phyloP scores from a whole-genome alignment of 108 stramenopile genomes.

The Skeletonema costatum region DNA sequence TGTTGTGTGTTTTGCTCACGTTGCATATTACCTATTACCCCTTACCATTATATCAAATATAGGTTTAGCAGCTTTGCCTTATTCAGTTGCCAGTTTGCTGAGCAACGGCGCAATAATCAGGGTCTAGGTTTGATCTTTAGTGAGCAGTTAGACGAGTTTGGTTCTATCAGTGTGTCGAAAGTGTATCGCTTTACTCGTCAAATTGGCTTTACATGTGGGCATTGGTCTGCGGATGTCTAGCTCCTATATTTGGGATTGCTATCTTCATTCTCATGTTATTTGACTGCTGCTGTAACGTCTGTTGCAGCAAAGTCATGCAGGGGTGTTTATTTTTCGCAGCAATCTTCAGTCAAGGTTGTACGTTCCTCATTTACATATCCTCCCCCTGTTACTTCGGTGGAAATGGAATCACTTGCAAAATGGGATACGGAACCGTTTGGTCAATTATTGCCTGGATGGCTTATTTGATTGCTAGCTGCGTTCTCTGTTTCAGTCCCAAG shows the following conservation, averaged over 20 bases:
- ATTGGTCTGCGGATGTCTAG: not conserved
- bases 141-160: not conserved
- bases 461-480: not conserved
- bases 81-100: not conserved
- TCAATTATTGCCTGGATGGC: not conserved
- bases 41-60: not conserved
- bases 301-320: conserved; percentile 8
- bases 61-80: not conserved
- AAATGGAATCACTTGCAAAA: not conserved
- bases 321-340: not conserved
- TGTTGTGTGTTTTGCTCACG: not conserved
- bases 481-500: conserved; percentile 5
- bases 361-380: not conserved
- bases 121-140: not conserved
- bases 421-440: not conserved
- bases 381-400: not conserved
- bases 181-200: too few species aligned
- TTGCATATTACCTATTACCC: not conserved
- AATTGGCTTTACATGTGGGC: not conserved
- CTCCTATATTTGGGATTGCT: not conserved
- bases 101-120: not conserved
- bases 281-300: conserved; percentile 10
- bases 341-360: not conserved
- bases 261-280: not conserved
- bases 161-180: not conserved